A percentile compares a stretch with the other conserved stretches of the same genome.
Conservation (phyloP, 2,329 filamentous ascomycete species). For the Cadophora luteo-olivacea region DNA sequence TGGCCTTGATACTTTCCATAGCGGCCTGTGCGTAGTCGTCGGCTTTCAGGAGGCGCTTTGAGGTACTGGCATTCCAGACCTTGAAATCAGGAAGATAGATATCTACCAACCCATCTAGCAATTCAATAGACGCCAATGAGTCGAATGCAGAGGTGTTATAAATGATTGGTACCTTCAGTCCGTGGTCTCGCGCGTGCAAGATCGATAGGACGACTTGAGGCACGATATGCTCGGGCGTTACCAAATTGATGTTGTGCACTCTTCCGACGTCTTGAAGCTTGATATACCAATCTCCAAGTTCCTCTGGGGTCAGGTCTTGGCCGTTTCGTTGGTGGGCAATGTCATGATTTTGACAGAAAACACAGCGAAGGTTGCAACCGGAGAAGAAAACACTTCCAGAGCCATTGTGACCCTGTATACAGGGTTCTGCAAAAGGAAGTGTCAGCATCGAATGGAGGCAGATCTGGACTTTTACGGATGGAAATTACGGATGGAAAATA, state of each 20-base stretch:
- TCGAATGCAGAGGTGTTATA: slow-evolving; percentile 89
- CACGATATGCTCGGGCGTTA: slow-evolving; percentile 87
- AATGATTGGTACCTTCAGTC: slow-evolving; percentile 75
- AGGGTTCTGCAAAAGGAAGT: slow-evolving; percentile 62
- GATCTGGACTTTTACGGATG: neutral
- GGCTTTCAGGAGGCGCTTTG: slow-evolving; percentile 76
- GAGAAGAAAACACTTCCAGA: slow-evolving; percentile 77
- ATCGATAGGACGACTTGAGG: slow-evolving; percentile 82
- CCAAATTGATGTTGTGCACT: slow-evolving; percentile 89
- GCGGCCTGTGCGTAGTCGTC: slow-evolving; percentile 77
- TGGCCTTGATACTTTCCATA: slow-evolving; percentile 77
- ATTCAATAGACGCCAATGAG: slow-evolving; percentile 70
- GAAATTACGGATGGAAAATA: neutral
- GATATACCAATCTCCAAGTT: slow-evolving; percentile 82
- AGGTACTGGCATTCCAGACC: slow-evolving; percentile 72
- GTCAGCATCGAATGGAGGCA: slow-evolving; percentile 11
- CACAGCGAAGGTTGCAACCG: slow-evolving; percentile 57
- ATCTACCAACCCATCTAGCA: slow-evolving; percentile 81
- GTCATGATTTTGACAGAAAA: slow-evolving; percentile 83
- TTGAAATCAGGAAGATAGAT: slow-evolving; percentile 93
- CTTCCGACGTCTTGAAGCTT: slow-evolving; percentile 81
- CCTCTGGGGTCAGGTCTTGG: slow-evolving; percentile 78
- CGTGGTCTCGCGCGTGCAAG: slow-evolving; percentile 72
- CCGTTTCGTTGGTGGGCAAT: slow-evolving; percentile 84
- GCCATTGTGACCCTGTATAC: slow-evolving; percentile 81